A percentile compares a stretch with the other conserved stretches of the same genome.
phyloP scores from a whole-genome alignment of 352 stramenopile species.

The Phytopythium ostracodes region DNA sequence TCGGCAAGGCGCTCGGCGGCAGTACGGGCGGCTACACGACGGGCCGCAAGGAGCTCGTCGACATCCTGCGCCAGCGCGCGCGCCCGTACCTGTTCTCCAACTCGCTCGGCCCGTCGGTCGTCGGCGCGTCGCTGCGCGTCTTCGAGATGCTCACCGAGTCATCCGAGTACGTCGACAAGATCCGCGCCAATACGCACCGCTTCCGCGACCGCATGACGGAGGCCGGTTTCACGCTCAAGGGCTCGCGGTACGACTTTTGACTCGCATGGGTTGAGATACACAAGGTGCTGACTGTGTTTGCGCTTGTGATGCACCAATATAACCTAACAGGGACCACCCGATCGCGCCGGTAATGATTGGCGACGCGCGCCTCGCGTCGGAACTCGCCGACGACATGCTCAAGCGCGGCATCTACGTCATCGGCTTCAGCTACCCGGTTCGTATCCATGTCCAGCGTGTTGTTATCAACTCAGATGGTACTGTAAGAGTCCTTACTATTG shows the following conservation, averaged over 20 bases:
- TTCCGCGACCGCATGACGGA: slow-evolving; percentile 91
- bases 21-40: slow-evolving; percentile 93
- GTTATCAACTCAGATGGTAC: too few relatives aligned
- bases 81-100: slow-evolving; percentile 94
- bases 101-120: slow-evolving; percentile 90
- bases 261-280: neutral
- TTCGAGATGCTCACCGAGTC: slow-evolving; percentile 91
- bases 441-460: neutral
- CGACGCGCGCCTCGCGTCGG: slow-evolving; percentile 85
- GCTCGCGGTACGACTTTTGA: slow-evolving; percentile 49
- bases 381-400: slow-evolving; percentile 91
- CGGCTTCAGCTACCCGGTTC: slow-evolving; percentile 92
- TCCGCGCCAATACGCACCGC: slow-evolving; percentile 86
- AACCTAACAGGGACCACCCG: slow-evolving; percentile 69
- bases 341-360: slow-evolving; percentile 92
- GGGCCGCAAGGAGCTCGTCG: slow-evolving; percentile 87
- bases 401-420: slow-evolving; percentile 93
- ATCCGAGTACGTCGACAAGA: slow-evolving; percentile 84
- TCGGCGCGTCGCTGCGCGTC: slow-evolving; percentile 91
- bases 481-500: slow-evolving; percentile 5
- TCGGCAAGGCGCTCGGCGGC: slow-evolving; percentile 92
- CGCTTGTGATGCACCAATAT: slow-evolving; percentile 1
- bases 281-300: slow-evolving; percentile 2
- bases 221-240: slow-evolving; percentile 89
- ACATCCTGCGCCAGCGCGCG: slow-evolving; percentile 88